Conservation (phyloP, 306 rosid species). For the Begonia fuchsioides region DNA sequence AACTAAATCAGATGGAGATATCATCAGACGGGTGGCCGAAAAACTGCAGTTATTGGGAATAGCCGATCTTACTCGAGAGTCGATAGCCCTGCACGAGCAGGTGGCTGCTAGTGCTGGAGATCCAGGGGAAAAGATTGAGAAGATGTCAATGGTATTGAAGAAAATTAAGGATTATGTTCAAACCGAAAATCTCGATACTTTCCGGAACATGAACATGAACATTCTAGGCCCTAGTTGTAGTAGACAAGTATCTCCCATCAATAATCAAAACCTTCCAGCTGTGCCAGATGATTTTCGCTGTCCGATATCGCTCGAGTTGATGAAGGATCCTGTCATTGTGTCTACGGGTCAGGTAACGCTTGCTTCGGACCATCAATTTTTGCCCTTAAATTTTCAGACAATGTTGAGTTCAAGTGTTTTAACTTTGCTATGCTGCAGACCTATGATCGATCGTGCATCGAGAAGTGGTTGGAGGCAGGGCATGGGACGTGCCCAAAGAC, state of each 20-base stretch:
- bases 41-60: conserved; percentile 65
- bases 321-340: conserved; percentile 93
- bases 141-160: conserved; percentile 72
- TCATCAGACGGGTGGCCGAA: conserved; percentile 52
- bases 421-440: conserved; percentile 37
- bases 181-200: conserved; percentile 62
- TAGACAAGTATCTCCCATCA: conserved; percentile 27
- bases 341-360: conserved; percentile 89
- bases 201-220: conserved; percentile 30
- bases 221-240: conserved; percentile 20
- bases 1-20: conserved; percentile 37
- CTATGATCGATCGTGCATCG: conserved; percentile 79
- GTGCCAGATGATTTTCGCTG: conserved; percentile 85
- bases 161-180: conserved; percentile 69
- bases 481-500: conserved; percentile 91
- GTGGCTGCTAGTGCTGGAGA: conserved; percentile 70
- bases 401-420: no score
- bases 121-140: conserved; percentile 81
- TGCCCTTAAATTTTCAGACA: no score
- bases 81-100: conserved; percentile 87
- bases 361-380: no score
- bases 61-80: conserved; percentile 72
- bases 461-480: conserved; percentile 81
- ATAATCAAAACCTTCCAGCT: conserved; percentile 29
- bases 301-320: conserved; percentile 88